Percentiles rank a stretch among this genome's conserved stretches.
Conservation (phyloP, 2,329 filamentous ascomycete species). For the Colletotrichum godetiae region DNA sequence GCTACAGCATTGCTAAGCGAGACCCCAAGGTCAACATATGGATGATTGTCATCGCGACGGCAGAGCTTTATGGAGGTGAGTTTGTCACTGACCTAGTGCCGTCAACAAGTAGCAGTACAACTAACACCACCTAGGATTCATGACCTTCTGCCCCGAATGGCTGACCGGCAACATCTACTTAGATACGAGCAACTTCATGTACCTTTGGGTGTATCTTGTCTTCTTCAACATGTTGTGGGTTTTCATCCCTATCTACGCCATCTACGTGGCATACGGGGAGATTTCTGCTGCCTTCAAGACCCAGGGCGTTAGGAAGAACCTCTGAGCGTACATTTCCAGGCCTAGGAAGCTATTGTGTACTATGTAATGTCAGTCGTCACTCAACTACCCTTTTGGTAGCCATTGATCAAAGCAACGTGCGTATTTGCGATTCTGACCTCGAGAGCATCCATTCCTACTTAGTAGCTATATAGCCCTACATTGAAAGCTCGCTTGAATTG, state of each 20-base stretch:
- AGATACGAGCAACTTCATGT: conserved; percentile 75
- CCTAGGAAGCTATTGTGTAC: neutral
- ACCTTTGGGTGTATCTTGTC: conserved; percentile 73
- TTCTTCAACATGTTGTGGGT: conserved; percentile 80
- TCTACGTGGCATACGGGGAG: conserved; percentile 65
- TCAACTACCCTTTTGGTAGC: too few relatives aligned
- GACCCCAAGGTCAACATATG: conserved; percentile 67
- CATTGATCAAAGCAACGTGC: neutral
- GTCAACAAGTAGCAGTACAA: neutral
- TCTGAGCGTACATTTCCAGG: neutral
- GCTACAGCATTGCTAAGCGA: conserved; percentile 68
- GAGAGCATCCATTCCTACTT: too few relatives aligned
- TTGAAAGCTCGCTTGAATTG: too few relatives aligned
- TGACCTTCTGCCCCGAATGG: conserved; percentile 80
- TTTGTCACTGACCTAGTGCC: neutral
- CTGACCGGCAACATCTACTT: conserved; percentile 71
- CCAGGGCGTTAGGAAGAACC: conserved; percentile 45
- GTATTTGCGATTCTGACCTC: neutral
- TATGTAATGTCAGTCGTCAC: neutral
- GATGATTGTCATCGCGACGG: conserved; percentile 74
- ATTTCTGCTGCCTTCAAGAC: conserved; percentile 64
- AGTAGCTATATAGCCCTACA: too few relatives aligned
- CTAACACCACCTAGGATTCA: conserved; percentile 62
- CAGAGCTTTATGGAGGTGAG: conserved; percentile 73
- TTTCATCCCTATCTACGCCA: conserved; percentile 68